Evolutionary conservation across 1,139 yeast genomes (phyloP), one percentile per base, ranked within the genome.

Genomic region (Fermentozyma sake): DNA sequence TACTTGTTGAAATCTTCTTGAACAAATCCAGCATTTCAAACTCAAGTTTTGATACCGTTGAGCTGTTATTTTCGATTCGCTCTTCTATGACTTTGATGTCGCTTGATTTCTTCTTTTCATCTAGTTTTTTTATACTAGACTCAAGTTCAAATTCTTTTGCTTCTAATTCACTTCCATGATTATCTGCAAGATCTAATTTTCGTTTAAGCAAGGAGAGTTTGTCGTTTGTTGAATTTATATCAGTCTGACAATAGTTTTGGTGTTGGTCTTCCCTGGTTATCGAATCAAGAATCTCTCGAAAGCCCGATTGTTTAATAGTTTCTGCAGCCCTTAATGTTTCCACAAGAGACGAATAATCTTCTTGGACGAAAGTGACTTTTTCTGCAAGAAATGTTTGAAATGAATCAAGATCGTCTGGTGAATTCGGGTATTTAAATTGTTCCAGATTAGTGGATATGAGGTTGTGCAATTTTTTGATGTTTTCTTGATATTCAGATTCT

Each of bases 11-110:
- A 6, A 83, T 60, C 22, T 72, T 67, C 12, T 63, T 64, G 31
- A 72, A 71, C 13, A 78, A 41, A 1, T 62, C 63, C 8, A 83
- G 93, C 12, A 76, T 44, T 14, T 74, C 73, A 16, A 48, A 52
- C 39, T 81, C 93, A 9, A 75, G 32, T 6, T 51, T 42, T 1
- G 55, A 32, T 6, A 80, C 52, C 21, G 55, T 50, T 2, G 50
- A 42, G 28, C 69, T 71, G 7, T 68, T 60, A 0, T 42, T 37
- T 6, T 58, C 53, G 1, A 79, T 61, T n/a, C 63, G 56, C 5
- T 42, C 34, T 5, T 55, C 61, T 2, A 72, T 37, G 0, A 39
- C 36, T 2, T 53, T 52, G 3, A 65, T 30, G 8, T 55, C 55
- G 19, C 54, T 57, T 1, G 52, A 41, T 0, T 42, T 34, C 28